Percentiles rank a stretch among this genome's conserved stretches.
Conservation (phyloP, 1,284 basidiomycete species). For the Polyporus tsugae region DNA sequence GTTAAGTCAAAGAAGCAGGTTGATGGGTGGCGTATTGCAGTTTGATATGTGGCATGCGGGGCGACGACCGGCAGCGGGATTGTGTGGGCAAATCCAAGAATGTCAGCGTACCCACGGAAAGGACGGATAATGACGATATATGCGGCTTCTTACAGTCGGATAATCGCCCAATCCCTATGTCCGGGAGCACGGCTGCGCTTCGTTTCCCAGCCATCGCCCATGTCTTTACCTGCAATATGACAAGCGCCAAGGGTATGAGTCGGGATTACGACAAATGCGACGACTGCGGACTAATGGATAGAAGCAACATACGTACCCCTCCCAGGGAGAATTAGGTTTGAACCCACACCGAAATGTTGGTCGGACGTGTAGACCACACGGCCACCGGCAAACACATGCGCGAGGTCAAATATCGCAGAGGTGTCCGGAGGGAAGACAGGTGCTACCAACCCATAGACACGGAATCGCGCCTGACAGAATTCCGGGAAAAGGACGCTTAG, state of each 20-base stretch:
- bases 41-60: conserved; percentile 37
- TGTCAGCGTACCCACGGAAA: conserved; percentile 47
- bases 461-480: conserved; percentile 76
- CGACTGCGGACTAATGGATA: conserved; percentile 22
- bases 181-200: conserved; percentile 83
- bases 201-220: conserved; percentile 99
- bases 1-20: neutral
- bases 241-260: neutral
- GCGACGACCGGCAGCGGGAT: neutral
- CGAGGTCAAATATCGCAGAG: conserved; percentile 78
- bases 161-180: conserved; percentile 92
- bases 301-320: conserved; percentile 55
- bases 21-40: neutral
- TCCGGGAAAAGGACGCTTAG: conserved; percentile 17
- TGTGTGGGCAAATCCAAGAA: neutral
- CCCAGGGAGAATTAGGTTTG: conserved; percentile 92
- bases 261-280: conserved; percentile 21
- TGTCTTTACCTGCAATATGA: conserved; percentile 67
- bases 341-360: conserved; percentile 94
- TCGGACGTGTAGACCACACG: conserved; percentile 84
- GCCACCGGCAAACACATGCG: conserved; percentile 91
- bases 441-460: conserved; percentile 85
- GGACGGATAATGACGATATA: neutral
- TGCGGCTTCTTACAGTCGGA: conserved; percentile 77
- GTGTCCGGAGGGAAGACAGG: conserved; percentile 66